Evolutionary conservation across 106 monocot species (phyloP), one percentile per base, ranked within the genome.

Genomic region (Phalaenopsis aphrodite): DNA sequence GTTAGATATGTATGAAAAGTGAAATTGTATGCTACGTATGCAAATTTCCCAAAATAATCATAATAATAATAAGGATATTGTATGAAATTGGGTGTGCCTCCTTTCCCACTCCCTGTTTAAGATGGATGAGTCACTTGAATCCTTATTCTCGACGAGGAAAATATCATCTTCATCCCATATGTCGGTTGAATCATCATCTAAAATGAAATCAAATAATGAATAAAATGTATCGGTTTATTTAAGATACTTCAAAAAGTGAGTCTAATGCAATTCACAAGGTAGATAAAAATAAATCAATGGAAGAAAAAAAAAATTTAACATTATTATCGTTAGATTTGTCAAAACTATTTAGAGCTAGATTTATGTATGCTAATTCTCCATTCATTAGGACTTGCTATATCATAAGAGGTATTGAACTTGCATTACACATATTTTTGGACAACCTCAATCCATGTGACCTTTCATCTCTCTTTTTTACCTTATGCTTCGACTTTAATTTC

Each of bases 81-180:
- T 91, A 48, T 91, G 88, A 72, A 93, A 91, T 52, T 86, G 84
- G 72, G 78, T 78, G n/a, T 85, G 84, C 75, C 89, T 87, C 57
- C 82, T 65, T 24, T 80, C 76, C 87, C 85, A 83, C 69, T 93
- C 96, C 82, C 90, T 85, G 23, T 82, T 84, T 71, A 93, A 77
- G 8, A 49, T 75, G 39, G 82, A 86, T 52, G 66, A 78, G 79
- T 73, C 55, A 57, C 52, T 74, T 14, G 64, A 56, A 55, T 30
- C 43, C 47, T 86, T 61, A 79, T 85, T 84, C 43, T 6, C 58
- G 55, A 78, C 81, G 69, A 77, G 47, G 74, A 78, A 64, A 77
- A 56, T 43, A 77, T 75, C 83, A 84, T 87, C 83, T 61, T 82
- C 82, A 55, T 46, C 64, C 84, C 76, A 85, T 4, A 75, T 65